Evolutionary conservation across 768 basidiomycete species (phyloP), one percentile per base, ranked within the genome.

Genomic region (Rhodocollybia butyracea): DNA sequence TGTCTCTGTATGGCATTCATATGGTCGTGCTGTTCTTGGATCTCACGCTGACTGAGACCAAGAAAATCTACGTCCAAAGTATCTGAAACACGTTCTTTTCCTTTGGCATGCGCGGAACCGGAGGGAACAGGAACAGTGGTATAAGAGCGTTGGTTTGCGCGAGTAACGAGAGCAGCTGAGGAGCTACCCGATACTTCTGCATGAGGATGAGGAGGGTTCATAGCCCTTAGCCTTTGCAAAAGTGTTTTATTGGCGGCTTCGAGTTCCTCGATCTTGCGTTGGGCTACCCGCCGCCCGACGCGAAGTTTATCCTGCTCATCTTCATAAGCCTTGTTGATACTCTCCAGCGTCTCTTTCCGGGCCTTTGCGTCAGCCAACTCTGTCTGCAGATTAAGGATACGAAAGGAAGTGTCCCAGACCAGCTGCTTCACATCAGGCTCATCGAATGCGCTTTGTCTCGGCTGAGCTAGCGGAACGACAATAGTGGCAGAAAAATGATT

Each of bases 401-500:
- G 66, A 21, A 85, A 61, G 59, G 82, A 86, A 2, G 81, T 76
- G 27, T 81, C 77, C 30, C 83, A 58, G 13, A 83, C 58, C 3
- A 74, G 62, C 27, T 70, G 62, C n/a, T 69, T 68, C 57, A 68
- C 50, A 27, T 62, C 62, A 5, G 53, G n/a, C 6, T 60, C 38
- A 3, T 38, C 58, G 15, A 66, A 65, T 17, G 52, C 26, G 38
- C 58, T 55, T 36, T 48, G 51, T 22, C 63, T 19, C n/a, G 6
- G 39, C 21, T n/a, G 8, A 17, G 6, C 34, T 8, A 8, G 57
- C 19, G 79, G 70, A 12, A 77, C 64, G 59, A 84, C 78, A 47
- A 83, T 66, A 54, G 88, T 80, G 0, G 80, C 84, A 0, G 83
- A 85, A 59, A 76, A 86, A 50, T 85, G 76, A 3, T 74, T 68